Conservation (phyloP, 176 grass and related monocot species). For the Musa itinerans region DNA sequence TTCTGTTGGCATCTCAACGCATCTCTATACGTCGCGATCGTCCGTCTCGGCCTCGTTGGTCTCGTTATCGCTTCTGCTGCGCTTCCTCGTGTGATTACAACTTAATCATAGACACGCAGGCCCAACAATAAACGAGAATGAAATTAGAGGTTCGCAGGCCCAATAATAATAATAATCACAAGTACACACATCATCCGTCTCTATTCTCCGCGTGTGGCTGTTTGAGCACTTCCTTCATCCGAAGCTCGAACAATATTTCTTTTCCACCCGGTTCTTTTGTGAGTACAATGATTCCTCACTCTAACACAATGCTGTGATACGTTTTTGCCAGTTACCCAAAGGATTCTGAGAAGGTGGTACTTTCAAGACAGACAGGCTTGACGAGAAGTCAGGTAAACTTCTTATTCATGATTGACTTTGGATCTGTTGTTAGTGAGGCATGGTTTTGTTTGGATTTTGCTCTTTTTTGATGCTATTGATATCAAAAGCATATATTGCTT, state of each 20-base stretch:
- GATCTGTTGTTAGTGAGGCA: neutral
- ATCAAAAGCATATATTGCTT: no score
- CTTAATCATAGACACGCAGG: no score
- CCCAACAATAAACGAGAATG: no score
- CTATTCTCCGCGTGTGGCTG: conserved; percentile 86
- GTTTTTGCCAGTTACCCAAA: conserved; percentile 77
- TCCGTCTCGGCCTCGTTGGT: no score
- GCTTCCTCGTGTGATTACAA: no score
- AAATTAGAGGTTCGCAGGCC: no score
- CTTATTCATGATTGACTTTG: neutral
- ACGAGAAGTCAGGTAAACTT: conserved; percentile 75
- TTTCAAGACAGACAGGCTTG: conserved; percentile 91
- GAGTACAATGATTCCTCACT: conserved; percentile 17
- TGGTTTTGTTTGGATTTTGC: no score
- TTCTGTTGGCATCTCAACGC: no score
- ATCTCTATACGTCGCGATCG: no score
- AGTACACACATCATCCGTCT: no score
- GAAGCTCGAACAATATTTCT: conserved; percentile 28
- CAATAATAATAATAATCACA: no score
- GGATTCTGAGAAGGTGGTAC: conserved; percentile 90
- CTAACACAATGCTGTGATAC: neutral
- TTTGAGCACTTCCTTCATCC: conserved; percentile 99
- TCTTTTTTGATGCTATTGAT: neutral
- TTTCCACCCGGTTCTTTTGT: neutral
- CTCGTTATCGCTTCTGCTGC: no score